A percentile compares a stretch with the other conserved stretches of the same genome.
Conservation (phyloP, 2,329 filamentous ascomycete genomes). For the Beauveria medogensis region DNA sequence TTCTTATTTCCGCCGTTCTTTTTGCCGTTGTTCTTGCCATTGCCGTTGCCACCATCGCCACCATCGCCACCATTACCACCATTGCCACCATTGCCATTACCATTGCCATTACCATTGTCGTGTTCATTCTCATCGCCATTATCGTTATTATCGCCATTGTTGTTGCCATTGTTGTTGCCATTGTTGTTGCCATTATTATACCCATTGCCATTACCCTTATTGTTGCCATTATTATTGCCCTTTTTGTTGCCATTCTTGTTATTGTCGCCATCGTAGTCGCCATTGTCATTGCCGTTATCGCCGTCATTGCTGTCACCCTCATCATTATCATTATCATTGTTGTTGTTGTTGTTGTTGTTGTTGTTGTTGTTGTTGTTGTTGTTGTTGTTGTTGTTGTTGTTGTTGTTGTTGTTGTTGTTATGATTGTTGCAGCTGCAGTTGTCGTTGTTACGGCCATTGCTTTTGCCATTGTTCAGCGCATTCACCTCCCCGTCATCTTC, state of each 20-base stretch:
- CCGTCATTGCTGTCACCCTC: too few relatives aligned
- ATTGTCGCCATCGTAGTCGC: too few relatives aligned
- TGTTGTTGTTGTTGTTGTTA: not conserved
- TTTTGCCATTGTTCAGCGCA: not conserved
- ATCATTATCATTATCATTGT: not conserved
- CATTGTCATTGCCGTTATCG: not conserved
- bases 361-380: not conserved
- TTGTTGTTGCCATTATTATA: too few relatives aligned
- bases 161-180: not conserved
- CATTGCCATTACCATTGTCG: not conserved
- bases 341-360: too few relatives aligned
- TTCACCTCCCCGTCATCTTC: not conserved
- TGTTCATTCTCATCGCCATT: not conserved
- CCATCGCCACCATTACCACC: not conserved
- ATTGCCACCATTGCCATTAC: not conserved
- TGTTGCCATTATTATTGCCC: not conserved
- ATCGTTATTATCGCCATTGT: not conserved
- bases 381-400: too few relatives aligned
- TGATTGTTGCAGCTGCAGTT: too few relatives aligned
- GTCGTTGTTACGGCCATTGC: not conserved
- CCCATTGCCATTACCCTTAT: not conserved
- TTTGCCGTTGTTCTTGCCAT: not conserved
- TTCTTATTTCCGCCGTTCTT: not conserved
- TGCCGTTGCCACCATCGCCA: not conserved
- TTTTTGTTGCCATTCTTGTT: not conserved